Base-by-base conservation (phyloP, 2,329 filamentous ascomycete species). In the Trichoderma gracile region DNA sequence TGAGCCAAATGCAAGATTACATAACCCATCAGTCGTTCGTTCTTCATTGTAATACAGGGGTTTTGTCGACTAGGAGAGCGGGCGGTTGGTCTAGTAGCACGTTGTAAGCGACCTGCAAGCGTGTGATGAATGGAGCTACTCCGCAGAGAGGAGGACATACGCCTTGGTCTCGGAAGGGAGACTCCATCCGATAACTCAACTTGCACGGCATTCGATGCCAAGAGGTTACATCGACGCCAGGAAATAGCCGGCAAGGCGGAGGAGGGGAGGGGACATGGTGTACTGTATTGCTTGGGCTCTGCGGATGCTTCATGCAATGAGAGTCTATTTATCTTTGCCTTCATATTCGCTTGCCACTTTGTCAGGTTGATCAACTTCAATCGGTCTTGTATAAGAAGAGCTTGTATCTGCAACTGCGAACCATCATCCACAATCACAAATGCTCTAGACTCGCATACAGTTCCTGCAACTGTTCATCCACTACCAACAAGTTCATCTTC, bases 141-240 rank as follows among this genome's bases (percentile, higher is more conserved):
- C 33, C 33, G 33, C 33, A 38, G 33, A 38, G 33, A 38, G 12
- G 33, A 38, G 33, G 33, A 38, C 33, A 38, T 38, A 14, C 33
- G 33, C 33, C 33, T 38, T 38, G 12, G 33, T 38, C 12, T 38
- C 33, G 12, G 33, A 38, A 38, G 33, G 33, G 33, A 10, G 33
- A 38, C 33, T 38, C 33, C 33, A 14, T 38, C 12, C 33, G 33
- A 38, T 2, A 1, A 33, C 21, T 27, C 1, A 21, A n/a, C 14
- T 47, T 47, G 43, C 21, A 56, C 38, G 46, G 57, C 46, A 60
- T 60, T 52, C 23, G 23, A 50, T 50, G 57, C 57, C 57, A 43
- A 60, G 57, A 52, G 12, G 57, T 60, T 14, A 30, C 38, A 50
- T 40, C 33, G 40, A 40, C 5, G 23, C 15, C 23, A 42, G 38